Conservation (phyloP, 179 eudicot genomes). For the Vitellaria paradoxa region DNA sequence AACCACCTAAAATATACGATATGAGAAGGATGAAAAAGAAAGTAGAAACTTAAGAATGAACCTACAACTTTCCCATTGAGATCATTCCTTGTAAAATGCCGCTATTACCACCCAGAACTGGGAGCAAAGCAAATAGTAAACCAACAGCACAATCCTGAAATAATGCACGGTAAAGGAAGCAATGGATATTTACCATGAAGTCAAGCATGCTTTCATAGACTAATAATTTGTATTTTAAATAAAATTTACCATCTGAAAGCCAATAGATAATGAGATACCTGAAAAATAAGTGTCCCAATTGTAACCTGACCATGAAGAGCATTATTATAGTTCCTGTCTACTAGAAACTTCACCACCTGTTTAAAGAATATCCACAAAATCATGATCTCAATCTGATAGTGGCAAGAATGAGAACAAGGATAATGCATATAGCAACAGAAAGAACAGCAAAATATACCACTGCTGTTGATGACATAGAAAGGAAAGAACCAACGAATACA, state of each 20-base stretch:
- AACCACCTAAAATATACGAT: not conserved
- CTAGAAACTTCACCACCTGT: constrained; percentile 88
- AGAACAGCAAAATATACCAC: constrained; percentile 49
- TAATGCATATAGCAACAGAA: constrained; percentile 5
- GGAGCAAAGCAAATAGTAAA: constrained; percentile 92
- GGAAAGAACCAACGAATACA: constrained; percentile 90
- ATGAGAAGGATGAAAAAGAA: not conserved
- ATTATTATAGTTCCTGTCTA: constrained; percentile 70
- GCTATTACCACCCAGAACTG: constrained; percentile 92
- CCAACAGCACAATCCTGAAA: constrained; percentile 99
- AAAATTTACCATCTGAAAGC: not conserved
- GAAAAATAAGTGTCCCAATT: constrained; percentile 93
- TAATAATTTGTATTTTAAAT: not conserved
- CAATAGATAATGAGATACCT: constrained; percentile 41
- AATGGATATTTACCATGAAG: constrained; percentile 8
- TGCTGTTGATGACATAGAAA: constrained; percentile 99
- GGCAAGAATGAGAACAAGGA: constrained; percentile 12
- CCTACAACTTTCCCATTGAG: constrained; percentile 95
- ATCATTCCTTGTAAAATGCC: constrained; percentile 79
- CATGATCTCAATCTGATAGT: not conserved
- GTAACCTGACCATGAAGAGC: constrained; percentile 98
- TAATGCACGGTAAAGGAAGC: constrained; percentile 16
- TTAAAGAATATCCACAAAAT: constrained; percentile 8
- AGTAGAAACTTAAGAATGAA: constrained; percentile 14
- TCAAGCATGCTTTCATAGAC: not conserved